Evolutionary conservation across 2,329 filamentous ascomycete species (phyloP).

Genomic region (Beauveria australis): DNA sequence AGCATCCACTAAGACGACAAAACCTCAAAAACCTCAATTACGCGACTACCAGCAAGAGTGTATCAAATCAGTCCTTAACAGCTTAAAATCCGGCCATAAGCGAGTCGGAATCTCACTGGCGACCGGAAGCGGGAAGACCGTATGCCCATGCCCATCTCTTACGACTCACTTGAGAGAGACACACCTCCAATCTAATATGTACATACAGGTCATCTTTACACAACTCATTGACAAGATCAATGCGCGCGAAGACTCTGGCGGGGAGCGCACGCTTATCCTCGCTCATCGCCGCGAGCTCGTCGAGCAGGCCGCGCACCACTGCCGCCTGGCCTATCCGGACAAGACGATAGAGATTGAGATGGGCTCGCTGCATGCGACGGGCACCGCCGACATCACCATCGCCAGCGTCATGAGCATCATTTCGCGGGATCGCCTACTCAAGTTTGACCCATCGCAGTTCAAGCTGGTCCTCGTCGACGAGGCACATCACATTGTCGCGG

Average conservation of each 20-base stretch:
- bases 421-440: constrained; percentile 66
- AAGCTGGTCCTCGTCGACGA: constrained; percentile 94
- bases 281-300: constrained; percentile 90
- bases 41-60: constrained; percentile 88
- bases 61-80: constrained; percentile 68
- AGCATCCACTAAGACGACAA: constrained; percentile 3
- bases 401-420: constrained; percentile 82
- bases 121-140: constrained; percentile 84
- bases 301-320: constrained; percentile 86
- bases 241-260: constrained; percentile 40
- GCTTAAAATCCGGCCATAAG: constrained; percentile 64
- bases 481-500: constrained; percentile 90
- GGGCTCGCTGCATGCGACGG: constrained; percentile 68
- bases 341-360: constrained; percentile 87
- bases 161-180: constrained; percentile 3
- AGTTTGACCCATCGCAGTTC: constrained; percentile 72
- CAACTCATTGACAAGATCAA: constrained; percentile 77
- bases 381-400: constrained; percentile 82
- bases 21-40: constrained; percentile 40
- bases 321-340: constrained; percentile 67
- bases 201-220: constrained; percentile 77
- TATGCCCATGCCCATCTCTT: constrained; percentile 28
- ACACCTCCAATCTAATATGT: neutral
- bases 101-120: constrained; percentile 78
- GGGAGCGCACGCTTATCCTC: constrained; percentile 77